Evolutionary conservation across 1,284 basidiomycete genomes (phyloP), one percentile per base, ranked within the genome.

Genomic region (Mycena citricolor): DNA sequence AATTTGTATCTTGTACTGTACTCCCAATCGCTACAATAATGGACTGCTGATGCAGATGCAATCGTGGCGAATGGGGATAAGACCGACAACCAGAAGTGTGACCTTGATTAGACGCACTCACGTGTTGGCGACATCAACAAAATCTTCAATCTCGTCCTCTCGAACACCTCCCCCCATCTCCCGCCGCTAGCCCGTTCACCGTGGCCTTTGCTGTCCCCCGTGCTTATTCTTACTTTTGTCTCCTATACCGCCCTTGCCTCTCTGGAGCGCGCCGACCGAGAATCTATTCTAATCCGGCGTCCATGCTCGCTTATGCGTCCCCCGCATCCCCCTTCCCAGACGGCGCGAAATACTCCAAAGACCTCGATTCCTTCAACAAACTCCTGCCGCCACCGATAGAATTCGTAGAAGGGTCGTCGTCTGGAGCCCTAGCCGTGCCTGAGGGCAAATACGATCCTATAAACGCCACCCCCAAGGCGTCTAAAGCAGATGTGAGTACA

Each of bases 361-460:
- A 88, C 59, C 61, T 83, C 47, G 84, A 86, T 43, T 67, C 81
- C 5, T 88, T 88, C 69, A 86, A 85, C 53, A 83, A 71, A 51
- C 72, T 86, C 23, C 71, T 89, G 19, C 83, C 84, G 8, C 82
- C 85, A 8, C 76, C 81, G 13, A 73, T 90, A 42, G 87, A 90
- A 62, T 90, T 90, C 45, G 68, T 89, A 32, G 85, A 90, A 60
- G 87, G 86, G 16, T 89, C 86, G 3, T 88, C 86, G 8, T 79
- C 85, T 30, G 83, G 84, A 1, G 67, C 79, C 10, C 65, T 88
- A 23, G 80, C 80, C 42, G 71, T 84, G 6, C 73, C 76, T 30
- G 83, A 85, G 54, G 80, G 79, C 35, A 86, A 81, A 60, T 90
- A 89, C 60, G 77, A 86, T 53, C 82, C 86, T 16, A 87, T 90